These are phyloP conservation scores for Chalciporus piperatus DNA, from an alignment of 768 basidiomycete species.

Conservation along the genomic window DNA sequence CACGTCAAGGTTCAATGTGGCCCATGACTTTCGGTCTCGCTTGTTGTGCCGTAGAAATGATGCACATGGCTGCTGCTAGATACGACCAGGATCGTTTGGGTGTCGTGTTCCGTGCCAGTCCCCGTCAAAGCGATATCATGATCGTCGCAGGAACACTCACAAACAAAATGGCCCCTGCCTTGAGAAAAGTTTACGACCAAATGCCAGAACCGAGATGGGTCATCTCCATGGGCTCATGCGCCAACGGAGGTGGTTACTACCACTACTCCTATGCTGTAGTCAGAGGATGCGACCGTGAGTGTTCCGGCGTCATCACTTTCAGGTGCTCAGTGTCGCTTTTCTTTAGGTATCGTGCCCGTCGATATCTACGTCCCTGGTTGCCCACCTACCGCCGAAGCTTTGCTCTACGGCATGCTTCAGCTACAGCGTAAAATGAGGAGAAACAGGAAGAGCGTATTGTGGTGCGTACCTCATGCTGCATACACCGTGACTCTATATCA, in stretches of 20 bases:
- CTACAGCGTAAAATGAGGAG: constrained; percentile 95
- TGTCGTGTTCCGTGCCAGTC: constrained; percentile 98
- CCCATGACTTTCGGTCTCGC: constrained; percentile 99
- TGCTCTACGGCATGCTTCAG: constrained; percentile 95
- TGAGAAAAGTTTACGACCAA: constrained; percentile 96
- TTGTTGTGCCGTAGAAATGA: constrained; percentile 99
- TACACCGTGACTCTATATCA: background rate
- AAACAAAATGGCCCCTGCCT: constrained; percentile 99
- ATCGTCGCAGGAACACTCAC: constrained; percentile 98
- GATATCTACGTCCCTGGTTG: constrained; percentile 98
- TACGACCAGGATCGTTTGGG: constrained; percentile 98
- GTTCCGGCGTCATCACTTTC: background rate
- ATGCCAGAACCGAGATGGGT: constrained; percentile 99
- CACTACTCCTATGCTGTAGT: constrained; percentile 99
- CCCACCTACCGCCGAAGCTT: constrained; percentile 93
- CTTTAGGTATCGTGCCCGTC: constrained; percentile 88
- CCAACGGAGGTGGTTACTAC: constrained; percentile 96
- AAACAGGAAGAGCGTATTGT: constrained; percentile 81
- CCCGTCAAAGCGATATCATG: constrained; percentile 97
- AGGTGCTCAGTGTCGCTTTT: constrained; percentile 7
- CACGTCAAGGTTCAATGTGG: constrained; percentile 97
- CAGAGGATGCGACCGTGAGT: constrained; percentile 92
- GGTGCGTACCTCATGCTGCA: constrained; percentile 45
- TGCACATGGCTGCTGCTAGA: constrained; percentile 99
- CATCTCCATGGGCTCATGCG: constrained; percentile 99